Evolutionary conservation across 208 protist species (phyloP).

Genomic region (Leptomonas pyrrhocoris): DNA sequence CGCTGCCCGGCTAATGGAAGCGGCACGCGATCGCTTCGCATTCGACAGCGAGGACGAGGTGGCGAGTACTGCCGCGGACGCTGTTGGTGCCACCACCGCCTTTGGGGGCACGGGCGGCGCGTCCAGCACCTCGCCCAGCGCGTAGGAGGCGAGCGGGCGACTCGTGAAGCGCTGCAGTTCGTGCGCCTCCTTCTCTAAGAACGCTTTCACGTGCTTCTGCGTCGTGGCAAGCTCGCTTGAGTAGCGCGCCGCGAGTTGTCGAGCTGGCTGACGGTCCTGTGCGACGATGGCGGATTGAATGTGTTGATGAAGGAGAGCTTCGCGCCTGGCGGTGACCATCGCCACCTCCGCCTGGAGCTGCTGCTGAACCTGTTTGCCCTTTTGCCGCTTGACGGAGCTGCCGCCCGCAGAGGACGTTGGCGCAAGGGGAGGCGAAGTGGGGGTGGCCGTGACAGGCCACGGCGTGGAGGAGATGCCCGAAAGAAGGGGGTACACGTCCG

Average conservation of each 20-base stretch:
- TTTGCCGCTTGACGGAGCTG: conserved; percentile 16
- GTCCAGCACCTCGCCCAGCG: conserved; percentile 67
- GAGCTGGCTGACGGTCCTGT: conserved; percentile 51
- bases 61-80: not conserved
- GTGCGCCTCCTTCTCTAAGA: conserved; percentile 40
- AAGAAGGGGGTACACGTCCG: conserved; percentile 22
- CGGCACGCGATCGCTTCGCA: conserved; percentile 1
- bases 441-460: not conserved
- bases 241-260: conserved; percentile 30
- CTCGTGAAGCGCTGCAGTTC: conserved; percentile 64
- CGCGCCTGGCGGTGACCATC: conserved; percentile 35
- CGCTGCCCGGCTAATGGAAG: conserved; percentile 6
- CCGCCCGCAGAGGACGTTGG: not conserved
- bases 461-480: not conserved
- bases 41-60: not conserved
- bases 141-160: conserved; percentile 58
- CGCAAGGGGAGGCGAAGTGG: not conserved
- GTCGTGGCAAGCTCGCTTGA: conserved; percentile 43
- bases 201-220: conserved; percentile 33
- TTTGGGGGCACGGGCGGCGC: conserved; percentile 15
- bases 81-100: not conserved
- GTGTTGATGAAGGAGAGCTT: conserved; percentile 42
- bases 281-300: conserved; percentile 33
- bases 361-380: conserved; percentile 27
- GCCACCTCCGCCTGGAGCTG: conserved; percentile 30